Evolutionary conservation across 2,329 filamentous ascomycete genomes (phyloP), one percentile per base, ranked within the genome.

Genomic region (Fusarium sambucinum): DNA sequence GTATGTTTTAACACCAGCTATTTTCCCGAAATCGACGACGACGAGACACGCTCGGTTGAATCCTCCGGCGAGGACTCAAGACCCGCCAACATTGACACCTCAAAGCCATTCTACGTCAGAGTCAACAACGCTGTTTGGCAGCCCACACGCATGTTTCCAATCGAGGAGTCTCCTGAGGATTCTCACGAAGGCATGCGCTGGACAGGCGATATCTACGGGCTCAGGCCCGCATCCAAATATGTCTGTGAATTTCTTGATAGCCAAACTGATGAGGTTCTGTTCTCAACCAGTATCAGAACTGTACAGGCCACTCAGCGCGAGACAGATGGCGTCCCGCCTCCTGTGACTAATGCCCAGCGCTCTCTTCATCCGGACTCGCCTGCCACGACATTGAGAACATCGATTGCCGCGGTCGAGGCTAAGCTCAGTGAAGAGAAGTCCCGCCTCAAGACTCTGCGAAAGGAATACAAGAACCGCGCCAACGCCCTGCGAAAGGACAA

Each of bases 101-200:
- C 87, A 33, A 94, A 93, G 76, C 92, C 92, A 7, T 94, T 94
- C 75, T 93, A 89, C 76, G 90, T 94, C 56, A 86, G 89, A 67
- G 87, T 95, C 69, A 94, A 95, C 78, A 90, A 92, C 51, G 91
- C 91, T 12, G 86, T 89, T 63, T 95, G 92, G 92, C 91, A 92
- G 74, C 91, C 91, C 2, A 92, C 90, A 13, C 86, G 90, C 70
- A 93, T 94, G 74, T 85, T 86, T 59, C 81, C 84, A 30, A 79
- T 86, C 35, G 72, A 78, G 23, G 74, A 79, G 45, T 65, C 66
- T 17, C 70, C 77, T 9, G 76, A 76, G 37, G 72, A 75, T 6
- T 66, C 78, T 42, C 76, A 78, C 23, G 72, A 74, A n/a, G 83
- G 83, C 19, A 84, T 84, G 45, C 84, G 86, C 46, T 94, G 90